Base-by-base conservation (phyloP, 257 asterid species). In the Apocynum venetum region DNA sequence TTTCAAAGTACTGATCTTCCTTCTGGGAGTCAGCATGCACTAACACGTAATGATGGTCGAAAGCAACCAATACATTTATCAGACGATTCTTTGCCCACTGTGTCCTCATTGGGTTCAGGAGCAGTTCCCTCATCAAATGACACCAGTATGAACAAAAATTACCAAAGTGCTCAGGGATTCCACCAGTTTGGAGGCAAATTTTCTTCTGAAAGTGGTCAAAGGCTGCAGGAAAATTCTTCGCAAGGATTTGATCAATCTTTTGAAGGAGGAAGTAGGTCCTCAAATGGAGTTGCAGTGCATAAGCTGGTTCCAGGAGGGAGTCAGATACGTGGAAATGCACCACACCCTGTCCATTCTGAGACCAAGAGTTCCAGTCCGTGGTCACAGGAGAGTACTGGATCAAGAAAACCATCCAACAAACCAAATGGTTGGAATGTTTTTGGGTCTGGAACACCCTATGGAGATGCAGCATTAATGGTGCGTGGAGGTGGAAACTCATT, bases 401-500 rank as follows among this genome's bases (percentile, higher is more conserved):
- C 84, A 51, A 74, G 82, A 78, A 88, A 59, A 77, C 85, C 36
- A 46, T 77, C 70, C 52, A 70, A 74, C 55, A 84, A 82, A 78
- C 75, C 87, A 80, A 87, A 83, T 84, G 89, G 85, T 79, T 83
- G 89, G 93, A 87, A 85, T 83, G 80, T 85, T 81, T 75, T 73
- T 64, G 90, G 81, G 75, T 83, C 91, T 74, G 76, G 72, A 74
- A 72, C 85, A 57, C 79, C 88, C 47, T 81, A 76, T 72, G 89
- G 87, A 77, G 93, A 89, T 85, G 81, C 83, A 41, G 82, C 74
- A 61, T 51, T n/a, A 20, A 73, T 68, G 69, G 83, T 59, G 48
- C 86, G 80, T 51, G 87, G 84, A 72, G 80, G 79, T 78, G 91
- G 82, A 47, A 86, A 83, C 78, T 78, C 81, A 76, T 53, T 83